These are phyloP conservation scores for Syncephalis fuscata DNA, from an alignment of 371 early-diverging fungal genomes.

Conservation along the genomic window DNA sequence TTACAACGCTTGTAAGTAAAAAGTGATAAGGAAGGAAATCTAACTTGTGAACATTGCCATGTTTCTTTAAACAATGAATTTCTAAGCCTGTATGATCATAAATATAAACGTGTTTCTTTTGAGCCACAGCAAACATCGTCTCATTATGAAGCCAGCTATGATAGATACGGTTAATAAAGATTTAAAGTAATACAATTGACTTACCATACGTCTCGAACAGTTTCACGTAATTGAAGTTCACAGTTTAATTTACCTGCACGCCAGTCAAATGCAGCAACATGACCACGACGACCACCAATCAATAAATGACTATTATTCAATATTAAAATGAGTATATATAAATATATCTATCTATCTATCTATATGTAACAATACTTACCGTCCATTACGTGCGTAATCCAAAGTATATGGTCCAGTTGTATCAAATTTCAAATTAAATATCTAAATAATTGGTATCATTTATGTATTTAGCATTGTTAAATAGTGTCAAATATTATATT, in stretches of 20 bases:
- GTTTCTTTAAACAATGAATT: slow-evolving; percentile 80
- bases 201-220: slow-evolving; percentile 79
- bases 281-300: slow-evolving; percentile 83
- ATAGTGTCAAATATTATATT: neutral
- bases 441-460: slow-evolving; percentile 16
- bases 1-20: slow-evolving; percentile 67
- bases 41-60: slow-evolving; percentile 61
- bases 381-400: slow-evolving; percentile 86
- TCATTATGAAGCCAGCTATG: slow-evolving; percentile 89
- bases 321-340: no score
- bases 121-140: slow-evolving; percentile 93
- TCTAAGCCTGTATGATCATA: slow-evolving; percentile 93
- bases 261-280: slow-evolving; percentile 88
- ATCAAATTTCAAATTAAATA: slow-evolving; percentile 65
- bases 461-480: no score
- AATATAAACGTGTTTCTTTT: slow-evolving; percentile 90
- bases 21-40: slow-evolving; percentile 97
- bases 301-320: slow-evolving; percentile 56
- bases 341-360: no score
- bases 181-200: slow-evolving; percentile 18
- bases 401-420: slow-evolving; percentile 77
- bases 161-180: neutral
- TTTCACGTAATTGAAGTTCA: slow-evolving; percentile 81
- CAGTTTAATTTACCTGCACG: slow-evolving; percentile 60
- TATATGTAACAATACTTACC: slow-evolving; percentile 13